A percentile compares a stretch with the other conserved stretches of the same genome.
phyloP scores from a whole-genome alignment of 208 protist genomes.

The Herpetomonas samuelpessoai region DNA sequence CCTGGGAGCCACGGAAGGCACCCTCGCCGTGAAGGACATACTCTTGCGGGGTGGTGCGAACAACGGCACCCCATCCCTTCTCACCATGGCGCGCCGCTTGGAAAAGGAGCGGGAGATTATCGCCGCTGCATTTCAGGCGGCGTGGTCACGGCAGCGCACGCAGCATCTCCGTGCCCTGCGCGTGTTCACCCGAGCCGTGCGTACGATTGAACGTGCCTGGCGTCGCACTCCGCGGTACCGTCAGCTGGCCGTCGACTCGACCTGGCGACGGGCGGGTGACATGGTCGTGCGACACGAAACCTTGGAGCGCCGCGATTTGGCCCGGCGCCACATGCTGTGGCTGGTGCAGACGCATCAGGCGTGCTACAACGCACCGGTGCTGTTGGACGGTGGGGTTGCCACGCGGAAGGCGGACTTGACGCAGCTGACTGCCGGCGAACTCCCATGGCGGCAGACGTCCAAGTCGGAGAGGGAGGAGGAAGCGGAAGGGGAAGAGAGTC shows the following conservation, averaged over 20 bases:
- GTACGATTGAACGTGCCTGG: slow-evolving; percentile 53
- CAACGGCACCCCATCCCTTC: no score
- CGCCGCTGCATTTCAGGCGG: slow-evolving; percentile 17
- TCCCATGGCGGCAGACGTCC: no score
- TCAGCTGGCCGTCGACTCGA: slow-evolving; percentile 13
- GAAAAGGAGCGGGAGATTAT: slow-evolving; percentile 6
- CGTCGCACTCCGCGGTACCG: slow-evolving; percentile 16
- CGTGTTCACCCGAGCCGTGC: slow-evolving; percentile 13
- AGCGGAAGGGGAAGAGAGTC: no score
- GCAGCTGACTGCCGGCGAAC: no score
- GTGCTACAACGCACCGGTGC: slow-evolving; percentile 47
- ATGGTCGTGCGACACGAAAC: slow-evolving; percentile 45
- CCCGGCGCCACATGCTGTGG: slow-evolving; percentile 37
- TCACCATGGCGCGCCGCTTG: not conserved
- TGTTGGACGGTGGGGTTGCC: slow-evolving; percentile 27
- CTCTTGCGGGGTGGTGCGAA: no score
- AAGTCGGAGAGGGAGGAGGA: no score
- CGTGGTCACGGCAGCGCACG: not conserved
- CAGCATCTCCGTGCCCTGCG: not conserved
- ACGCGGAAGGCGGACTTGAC: not conserved
- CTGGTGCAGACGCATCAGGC: slow-evolving; percentile 55
- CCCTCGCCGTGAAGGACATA: no score
- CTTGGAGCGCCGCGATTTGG: slow-evolving; percentile 63
- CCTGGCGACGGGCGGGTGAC: slow-evolving; percentile 23
- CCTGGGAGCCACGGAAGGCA: no score